phyloP scores from a whole-genome alignment of 83 land plant species.

The Diphasiastrum complanatum region DNA sequence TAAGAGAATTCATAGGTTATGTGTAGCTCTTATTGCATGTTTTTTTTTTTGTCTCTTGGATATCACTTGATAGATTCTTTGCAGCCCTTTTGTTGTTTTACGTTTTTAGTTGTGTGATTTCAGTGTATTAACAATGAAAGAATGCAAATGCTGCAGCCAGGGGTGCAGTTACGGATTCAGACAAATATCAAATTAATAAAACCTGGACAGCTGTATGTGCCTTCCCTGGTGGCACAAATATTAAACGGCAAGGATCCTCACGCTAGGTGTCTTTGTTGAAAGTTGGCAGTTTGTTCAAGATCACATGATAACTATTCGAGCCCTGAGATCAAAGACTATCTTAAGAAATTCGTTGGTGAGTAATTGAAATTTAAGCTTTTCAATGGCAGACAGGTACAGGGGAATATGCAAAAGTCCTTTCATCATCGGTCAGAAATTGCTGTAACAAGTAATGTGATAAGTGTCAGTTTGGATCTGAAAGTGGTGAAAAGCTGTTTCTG shows the following conservation, averaged over 20 bases:
- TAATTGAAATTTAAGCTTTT: slow-evolving; percentile 70
- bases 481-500: slow-evolving; percentile 13
- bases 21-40: slow-evolving; percentile 5
- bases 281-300: slow-evolving; percentile 45
- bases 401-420: no score
- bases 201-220: slow-evolving; percentile 60
- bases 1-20: slow-evolving; percentile 38
- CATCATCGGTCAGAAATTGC: no score
- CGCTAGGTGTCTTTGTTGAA: slow-evolving; percentile 62
- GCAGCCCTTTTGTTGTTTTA: no score
- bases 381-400: no score
- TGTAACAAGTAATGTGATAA: no score
- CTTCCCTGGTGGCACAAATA: slow-evolving; percentile 38
- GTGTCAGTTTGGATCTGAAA: no score
- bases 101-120: no score
- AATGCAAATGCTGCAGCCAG: no score
- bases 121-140: no score
- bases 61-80: neutral
- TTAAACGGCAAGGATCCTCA: slow-evolving; percentile 40
- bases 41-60: neutral
- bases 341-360: slow-evolving; percentile 20
- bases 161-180: neutral
- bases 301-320: neutral
- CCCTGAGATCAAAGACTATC: slow-evolving; percentile 10
- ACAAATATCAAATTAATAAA: slow-evolving; percentile 21